A percentile compares a stretch with the other conserved stretches of the same genome.
Conservation (phyloP, 805 yeast genomes). For the Candida qinlingensis region DNA sequence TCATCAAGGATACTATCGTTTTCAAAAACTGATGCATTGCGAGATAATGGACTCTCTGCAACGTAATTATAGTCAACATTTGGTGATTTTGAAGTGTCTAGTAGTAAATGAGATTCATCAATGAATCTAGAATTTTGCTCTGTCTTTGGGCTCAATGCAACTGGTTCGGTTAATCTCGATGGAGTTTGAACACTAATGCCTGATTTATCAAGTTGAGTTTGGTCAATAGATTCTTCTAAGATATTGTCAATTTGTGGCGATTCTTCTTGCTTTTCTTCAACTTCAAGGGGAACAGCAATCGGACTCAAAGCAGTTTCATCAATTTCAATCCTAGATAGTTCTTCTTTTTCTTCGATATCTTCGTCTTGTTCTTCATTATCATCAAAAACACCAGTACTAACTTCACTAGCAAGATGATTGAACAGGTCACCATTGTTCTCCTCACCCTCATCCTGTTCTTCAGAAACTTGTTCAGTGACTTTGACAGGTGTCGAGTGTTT, state of each 20-base stretch:
- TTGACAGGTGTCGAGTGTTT: too few species aligned
- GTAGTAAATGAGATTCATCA: slow-evolving; percentile 14
- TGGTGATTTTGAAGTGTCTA: slow-evolving; percentile 20
- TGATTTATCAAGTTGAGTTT: too few species aligned
- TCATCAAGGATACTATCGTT: slow-evolving; percentile 6
- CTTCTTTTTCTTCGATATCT: slow-evolving; percentile 24
- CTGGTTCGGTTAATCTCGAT: slow-evolving; percentile 27
- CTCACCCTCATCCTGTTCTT: too few species aligned
- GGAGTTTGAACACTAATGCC: slow-evolving; percentile 18
- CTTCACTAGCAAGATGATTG: not conserved
- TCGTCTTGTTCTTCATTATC: slow-evolving; percentile 20
- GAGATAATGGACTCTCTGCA: slow-evolving; percentile 17
- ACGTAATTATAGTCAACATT: slow-evolving; percentile 15
- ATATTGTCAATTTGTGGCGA: not conserved
- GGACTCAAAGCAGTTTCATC: slow-evolving; percentile 6
- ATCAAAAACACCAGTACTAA: not conserved
- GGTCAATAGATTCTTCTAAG: not conserved
- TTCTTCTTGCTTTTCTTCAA: slow-evolving; percentile 2
- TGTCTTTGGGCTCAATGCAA: slow-evolving; percentile 26
- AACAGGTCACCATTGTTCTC: not conserved
- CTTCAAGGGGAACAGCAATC: slow-evolving; percentile 8
- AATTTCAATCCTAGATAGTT: slow-evolving; percentile 23
- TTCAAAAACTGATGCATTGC: slow-evolving; percentile 6
- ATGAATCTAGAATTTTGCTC: slow-evolving; percentile 24
- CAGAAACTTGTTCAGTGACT: too few species aligned